These are phyloP conservation scores for Penicillium sp. DNA, from an alignment of 2,329 filamentous ascomycete genomes.

Conservation along the genomic window DNA sequence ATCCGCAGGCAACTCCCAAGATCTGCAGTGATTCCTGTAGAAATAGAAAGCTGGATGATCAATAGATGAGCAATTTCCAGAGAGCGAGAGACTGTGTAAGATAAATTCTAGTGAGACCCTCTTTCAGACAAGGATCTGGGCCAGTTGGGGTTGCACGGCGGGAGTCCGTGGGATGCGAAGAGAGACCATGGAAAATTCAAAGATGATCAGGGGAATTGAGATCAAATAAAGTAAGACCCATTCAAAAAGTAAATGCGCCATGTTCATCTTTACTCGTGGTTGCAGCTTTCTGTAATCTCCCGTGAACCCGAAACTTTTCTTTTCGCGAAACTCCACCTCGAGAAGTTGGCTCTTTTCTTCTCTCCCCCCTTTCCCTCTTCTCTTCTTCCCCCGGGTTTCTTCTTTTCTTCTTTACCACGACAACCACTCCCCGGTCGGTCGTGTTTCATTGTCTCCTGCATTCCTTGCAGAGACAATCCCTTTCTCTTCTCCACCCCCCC, in stretches of 20 bases:
- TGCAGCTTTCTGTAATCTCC: constrained; percentile 13
- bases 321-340: constrained; percentile 26
- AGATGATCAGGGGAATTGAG: neutral
- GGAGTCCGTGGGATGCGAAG: neutral
- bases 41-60: neutral
- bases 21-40: neutral
- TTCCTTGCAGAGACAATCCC: constrained; percentile 28
- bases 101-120: neutral
- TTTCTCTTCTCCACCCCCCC: constrained; percentile 18
- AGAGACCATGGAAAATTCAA: neutral
- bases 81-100: neutral
- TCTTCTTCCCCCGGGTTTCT: constrained; percentile 17
- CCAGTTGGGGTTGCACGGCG: constrained; percentile 8
- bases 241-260: neutral
- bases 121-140: neutral
- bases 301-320: constrained; percentile 17
- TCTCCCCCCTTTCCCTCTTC: constrained; percentile 17
- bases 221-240: neutral
- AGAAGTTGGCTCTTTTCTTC: constrained; percentile 20
- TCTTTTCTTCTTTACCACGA: constrained; percentile 21
- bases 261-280: neutral
- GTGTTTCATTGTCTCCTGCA: constrained; percentile 33
- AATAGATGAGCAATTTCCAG: neutral
- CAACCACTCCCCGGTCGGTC: constrained; percentile 25
- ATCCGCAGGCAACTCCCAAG: neutral